phyloP scores from a whole-genome alignment of 1,139 yeast species.

The Diutina sp. region DNA sequence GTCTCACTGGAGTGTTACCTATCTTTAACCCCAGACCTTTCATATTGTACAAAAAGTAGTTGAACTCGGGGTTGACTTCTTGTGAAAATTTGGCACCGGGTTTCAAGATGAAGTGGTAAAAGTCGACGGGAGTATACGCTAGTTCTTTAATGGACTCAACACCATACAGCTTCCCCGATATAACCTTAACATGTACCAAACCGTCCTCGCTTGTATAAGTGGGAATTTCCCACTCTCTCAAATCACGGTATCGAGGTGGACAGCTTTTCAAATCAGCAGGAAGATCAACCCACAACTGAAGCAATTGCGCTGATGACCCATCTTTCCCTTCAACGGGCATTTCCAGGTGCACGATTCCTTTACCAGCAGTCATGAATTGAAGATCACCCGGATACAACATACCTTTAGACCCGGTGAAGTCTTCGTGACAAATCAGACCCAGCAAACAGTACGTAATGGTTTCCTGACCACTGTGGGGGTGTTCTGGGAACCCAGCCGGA shows the following conservation, averaged over 20 bases:
- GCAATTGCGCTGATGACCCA: slow-evolving; percentile 49
- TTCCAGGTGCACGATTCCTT: slow-evolving; percentile 77
- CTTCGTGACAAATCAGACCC: slow-evolving; percentile 84
- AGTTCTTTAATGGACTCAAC: slow-evolving; percentile 63
- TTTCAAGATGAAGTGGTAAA: slow-evolving; percentile 53
- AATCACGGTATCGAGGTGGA: slow-evolving; percentile 73
- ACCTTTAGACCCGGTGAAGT: slow-evolving; percentile 77
- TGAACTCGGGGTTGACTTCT: slow-evolving; percentile 47
- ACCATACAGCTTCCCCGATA: slow-evolving; percentile 70
- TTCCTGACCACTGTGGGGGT: slow-evolving; percentile 89
- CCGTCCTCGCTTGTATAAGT: slow-evolving; percentile 50
- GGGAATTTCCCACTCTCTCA: slow-evolving; percentile 63
- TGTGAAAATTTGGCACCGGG: slow-evolving; percentile 63
- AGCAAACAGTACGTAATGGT: slow-evolving; percentile 65
- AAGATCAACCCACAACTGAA: slow-evolving; percentile 88
- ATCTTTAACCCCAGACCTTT: slow-evolving; percentile 43
- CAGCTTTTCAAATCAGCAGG: slow-evolving; percentile 57
- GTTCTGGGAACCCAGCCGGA: slow-evolving; percentile 70
- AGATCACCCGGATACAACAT: slow-evolving; percentile 73
- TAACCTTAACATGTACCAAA: slow-evolving; percentile 55
- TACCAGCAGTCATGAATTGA: slow-evolving; percentile 94
- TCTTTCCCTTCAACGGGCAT: slow-evolving; percentile 59
- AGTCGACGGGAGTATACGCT: slow-evolving; percentile 77
- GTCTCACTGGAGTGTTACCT: slow-evolving; percentile 20
- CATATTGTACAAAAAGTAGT: slow-evolving; percentile 60